Conservation (phyloP, 345 rosid species). For the Aquilaria malaccensis region DNA sequence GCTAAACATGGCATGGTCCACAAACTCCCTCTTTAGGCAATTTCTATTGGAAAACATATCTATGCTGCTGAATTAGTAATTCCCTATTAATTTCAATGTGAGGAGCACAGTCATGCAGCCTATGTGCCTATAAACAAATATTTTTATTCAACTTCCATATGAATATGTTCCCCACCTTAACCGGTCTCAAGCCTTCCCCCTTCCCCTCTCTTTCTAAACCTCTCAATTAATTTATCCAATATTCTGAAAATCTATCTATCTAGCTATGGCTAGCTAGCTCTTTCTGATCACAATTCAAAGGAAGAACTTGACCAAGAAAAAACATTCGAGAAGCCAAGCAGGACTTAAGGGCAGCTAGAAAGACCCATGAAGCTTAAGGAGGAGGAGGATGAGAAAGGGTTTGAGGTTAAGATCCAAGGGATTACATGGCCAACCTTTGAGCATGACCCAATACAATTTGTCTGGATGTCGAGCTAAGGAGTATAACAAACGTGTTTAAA, state of each 20-base stretch:
- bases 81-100: constrained; percentile 15
- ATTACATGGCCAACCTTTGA: no score
- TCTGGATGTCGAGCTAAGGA: no score
- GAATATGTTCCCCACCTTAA: constrained; percentile 71
- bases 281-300: not conserved
- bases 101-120: constrained; percentile 35
- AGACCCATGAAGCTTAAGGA: no score
- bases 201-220: constrained; percentile 9
- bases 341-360: not conserved
- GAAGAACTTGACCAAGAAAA: constrained; percentile 5
- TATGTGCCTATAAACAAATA: constrained; percentile 19
- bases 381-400: no score
- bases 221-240: not conserved
- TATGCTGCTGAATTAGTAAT: constrained; percentile 13
- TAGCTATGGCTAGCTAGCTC: no score
- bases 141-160: constrained; percentile 42
- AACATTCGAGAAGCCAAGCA: constrained; percentile 1
- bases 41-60: constrained; percentile 21
- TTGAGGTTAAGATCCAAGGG: no score
- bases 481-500: no score
- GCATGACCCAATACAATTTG: no score
- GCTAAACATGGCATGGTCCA: constrained; percentile 32
- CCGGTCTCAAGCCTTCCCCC: constrained; percentile 28
- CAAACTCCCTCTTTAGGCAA: constrained; percentile 20
- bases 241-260: constrained; percentile 13